Percentiles rank a stretch among this genome's conserved stretches.
Evolutionary conservation across 805 yeast species (phyloP).

Genomic region (Hanseniaspora taiwanica): DNA sequence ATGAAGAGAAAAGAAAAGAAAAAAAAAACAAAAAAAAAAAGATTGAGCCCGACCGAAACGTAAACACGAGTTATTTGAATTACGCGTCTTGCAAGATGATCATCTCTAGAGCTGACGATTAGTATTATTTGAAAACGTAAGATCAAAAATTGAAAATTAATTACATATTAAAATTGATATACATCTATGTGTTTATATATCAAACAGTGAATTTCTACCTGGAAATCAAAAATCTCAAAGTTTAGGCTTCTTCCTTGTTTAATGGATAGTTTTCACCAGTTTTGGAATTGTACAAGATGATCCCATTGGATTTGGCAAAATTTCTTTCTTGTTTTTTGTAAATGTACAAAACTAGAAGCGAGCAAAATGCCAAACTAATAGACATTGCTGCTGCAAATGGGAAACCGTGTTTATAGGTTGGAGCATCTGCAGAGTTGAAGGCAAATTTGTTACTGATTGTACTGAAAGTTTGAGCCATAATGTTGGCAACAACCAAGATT

Average conservation of each 20-base stretch:
- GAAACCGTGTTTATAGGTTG: constrained; percentile 41
- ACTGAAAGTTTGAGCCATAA: constrained; percentile 38
- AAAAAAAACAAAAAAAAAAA: neutral
- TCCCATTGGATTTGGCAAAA: constrained; percentile 27
- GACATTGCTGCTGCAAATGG: constrained; percentile 29
- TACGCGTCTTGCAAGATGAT: no score
- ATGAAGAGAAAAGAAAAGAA: neutral
- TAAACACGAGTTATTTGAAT: no score
- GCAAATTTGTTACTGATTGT: constrained; percentile 38
- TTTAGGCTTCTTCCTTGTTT: constrained; percentile 5
- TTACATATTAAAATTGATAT: neutral
- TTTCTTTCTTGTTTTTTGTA: constrained; percentile 29
- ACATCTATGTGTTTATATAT: no score
- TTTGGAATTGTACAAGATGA: constrained; percentile 18
- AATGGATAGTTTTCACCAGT: constrained; percentile 10
- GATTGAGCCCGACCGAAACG: no score
- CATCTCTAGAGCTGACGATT: no score
- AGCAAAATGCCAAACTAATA: constrained; percentile 16
- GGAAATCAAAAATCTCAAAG: no score
- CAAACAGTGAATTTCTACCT: no score
- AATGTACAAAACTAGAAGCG: constrained; percentile 19
- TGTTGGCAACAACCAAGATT: constrained; percentile 37
- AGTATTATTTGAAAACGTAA: no score
- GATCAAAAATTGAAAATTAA: no score
- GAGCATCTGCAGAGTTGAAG: constrained; percentile 38